phyloP scores from a whole-genome alignment of 345 rosid genomes.

The Cardamine chenopodiifolia region DNA sequence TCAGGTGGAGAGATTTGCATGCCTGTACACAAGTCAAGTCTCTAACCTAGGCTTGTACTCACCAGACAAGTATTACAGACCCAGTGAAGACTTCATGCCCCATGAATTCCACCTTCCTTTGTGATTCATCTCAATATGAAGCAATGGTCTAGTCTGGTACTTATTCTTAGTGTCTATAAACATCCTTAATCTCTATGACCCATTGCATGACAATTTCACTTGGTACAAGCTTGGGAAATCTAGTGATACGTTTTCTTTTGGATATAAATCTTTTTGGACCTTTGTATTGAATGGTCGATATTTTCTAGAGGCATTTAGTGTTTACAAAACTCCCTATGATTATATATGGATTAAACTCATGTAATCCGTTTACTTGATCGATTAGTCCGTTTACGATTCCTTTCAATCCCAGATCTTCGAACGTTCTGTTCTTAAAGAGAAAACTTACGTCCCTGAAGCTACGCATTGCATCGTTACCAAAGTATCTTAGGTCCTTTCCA shows the following conservation, averaged over 20 bases:
- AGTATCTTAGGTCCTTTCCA: neutral
- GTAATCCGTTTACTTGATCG: neutral
- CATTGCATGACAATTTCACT: too few species aligned
- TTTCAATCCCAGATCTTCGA: neutral
- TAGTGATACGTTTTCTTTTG: neutral
- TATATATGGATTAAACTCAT: neutral
- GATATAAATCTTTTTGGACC: neutral
- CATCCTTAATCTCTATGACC: neutral
- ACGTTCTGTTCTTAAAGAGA: neutral
- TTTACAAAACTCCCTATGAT: neutral
- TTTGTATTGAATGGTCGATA: neutral
- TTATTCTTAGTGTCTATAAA: conserved; percentile 36
- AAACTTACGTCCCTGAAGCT: neutral
- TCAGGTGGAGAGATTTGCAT: conserved; percentile 99
- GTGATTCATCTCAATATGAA: conserved; percentile 35
- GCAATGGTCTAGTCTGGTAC: conserved; percentile 19
- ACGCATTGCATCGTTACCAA: neutral
- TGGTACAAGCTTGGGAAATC: conserved; percentile 19
- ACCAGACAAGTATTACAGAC: conserved; percentile 90
- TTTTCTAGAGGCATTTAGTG: neutral
- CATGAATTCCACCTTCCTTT: conserved; percentile 80
- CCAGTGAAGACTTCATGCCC: conserved; percentile 93
- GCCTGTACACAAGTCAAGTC: conserved; percentile 92
- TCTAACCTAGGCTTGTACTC: conserved; percentile 90
- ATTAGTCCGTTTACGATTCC: too few species aligned